Evolutionary conservation across 345 rosid species (phyloP), one percentile per base, ranked within the genome.

Genomic region (Gynandropsis gynandra): DNA sequence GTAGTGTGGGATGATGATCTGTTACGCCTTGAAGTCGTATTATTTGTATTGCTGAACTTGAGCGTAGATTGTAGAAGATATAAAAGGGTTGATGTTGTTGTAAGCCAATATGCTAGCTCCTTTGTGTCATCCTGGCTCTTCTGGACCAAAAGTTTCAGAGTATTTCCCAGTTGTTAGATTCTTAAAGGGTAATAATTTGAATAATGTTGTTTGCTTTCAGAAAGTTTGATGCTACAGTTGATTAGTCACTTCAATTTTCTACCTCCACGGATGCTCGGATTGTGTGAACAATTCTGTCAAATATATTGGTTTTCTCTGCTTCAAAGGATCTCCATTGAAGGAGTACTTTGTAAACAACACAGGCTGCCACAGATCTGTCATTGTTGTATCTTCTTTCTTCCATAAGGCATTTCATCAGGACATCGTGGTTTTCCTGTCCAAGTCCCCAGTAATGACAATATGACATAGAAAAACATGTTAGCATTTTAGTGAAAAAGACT

Each of bases 281-380:
- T 14, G 63, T 61, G 35, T 74, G 80, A 62, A 74, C 77, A 61
- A 81, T 73, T 34, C 71, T 67, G 49, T 78, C 81, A 65, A 78
- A 81, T 50, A 81, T 72, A 47, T 61, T 69, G 66, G 87, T 72
- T 69, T 72, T 77, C 52, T 81, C 81, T 42, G 77, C 80, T 72
- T 81, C 87, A 38, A 81, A 78, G 40, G 73, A 77, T 65, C 83
- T 75, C 87, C 87, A 81, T 24, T 78, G 87, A 59, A 69, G 72
- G 43, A 81, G 75, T 60, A 73, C 31, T 56, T 72, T 81, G 54
- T 75, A 78, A 52, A 78, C 63, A 42, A 70, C 62, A 62, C 72
- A 78, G 39, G 87, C 83, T 58, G 80, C 76, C 21, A 78, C 71
- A 37, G 87, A 72, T 52, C 68, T 78, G 27, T 62, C 72, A 20